phyloP scores from a whole-genome alignment of 495 filamentous ascomycete species.

The Elasticomyces elasticus region DNA sequence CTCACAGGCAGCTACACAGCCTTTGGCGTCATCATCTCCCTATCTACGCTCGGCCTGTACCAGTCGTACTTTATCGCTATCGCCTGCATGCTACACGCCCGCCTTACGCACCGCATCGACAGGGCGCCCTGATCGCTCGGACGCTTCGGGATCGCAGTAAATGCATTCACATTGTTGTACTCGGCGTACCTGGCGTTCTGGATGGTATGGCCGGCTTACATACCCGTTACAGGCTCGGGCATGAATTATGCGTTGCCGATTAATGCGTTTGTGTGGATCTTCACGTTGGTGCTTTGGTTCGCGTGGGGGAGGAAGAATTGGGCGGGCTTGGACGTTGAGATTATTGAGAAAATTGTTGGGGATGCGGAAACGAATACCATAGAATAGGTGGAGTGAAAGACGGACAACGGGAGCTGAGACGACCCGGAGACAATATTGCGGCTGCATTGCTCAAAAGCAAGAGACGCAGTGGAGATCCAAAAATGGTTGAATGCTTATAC shows the following conservation, averaged over 20 bases:
- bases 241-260: conserved; percentile 29
- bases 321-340: conserved; percentile 12
- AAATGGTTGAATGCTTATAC: too few relatives aligned
- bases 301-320: conserved; percentile 20
- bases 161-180: conserved; percentile 25
- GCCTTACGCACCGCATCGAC: background rate
- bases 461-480: too few relatives aligned
- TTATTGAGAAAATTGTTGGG: conserved; percentile 7
- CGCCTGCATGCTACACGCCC: conserved; percentile 1
- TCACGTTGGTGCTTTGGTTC: conserved; percentile 26
- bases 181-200: conserved; percentile 24
- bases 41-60: conserved; percentile 10
- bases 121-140: conserved; percentile 21
- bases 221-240: conserved; percentile 24
- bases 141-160: conserved; percentile 21
- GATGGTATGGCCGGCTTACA: conserved; percentile 23
- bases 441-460: too few relatives aligned
- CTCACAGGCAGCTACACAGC: conserved; percentile 1
- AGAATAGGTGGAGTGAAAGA: background rate
- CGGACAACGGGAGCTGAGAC: too few relatives aligned
- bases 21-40: conserved; percentile 9
- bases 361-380: background rate
- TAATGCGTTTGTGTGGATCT: conserved; percentile 21
- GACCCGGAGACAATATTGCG: too few relatives aligned
- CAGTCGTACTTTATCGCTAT: conserved; percentile 15